Conservation (phyloP, 2,329 filamentous ascomycete genomes). For the Trichoderma sp. region DNA sequence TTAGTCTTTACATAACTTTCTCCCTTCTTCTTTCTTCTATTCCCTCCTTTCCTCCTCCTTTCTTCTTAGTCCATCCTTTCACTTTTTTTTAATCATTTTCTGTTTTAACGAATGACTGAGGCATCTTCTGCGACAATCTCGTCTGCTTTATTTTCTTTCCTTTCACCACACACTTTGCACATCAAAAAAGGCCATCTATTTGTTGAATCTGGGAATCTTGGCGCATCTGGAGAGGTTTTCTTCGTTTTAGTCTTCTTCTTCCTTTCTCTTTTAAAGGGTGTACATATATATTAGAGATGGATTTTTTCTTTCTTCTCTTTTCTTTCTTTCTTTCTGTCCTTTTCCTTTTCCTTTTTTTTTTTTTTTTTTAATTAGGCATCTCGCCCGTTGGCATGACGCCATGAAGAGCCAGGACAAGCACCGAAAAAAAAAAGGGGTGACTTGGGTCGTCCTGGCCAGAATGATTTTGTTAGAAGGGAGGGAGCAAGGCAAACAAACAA, state of each 20-base stretch:
- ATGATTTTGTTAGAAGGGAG: neutral
- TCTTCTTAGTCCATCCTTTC: neutral
- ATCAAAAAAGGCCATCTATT: neutral
- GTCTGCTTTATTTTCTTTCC: neutral
- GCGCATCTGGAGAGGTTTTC: neutral
- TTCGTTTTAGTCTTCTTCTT: neutral
- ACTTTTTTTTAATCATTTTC: neutral
- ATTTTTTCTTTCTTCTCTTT: no score
- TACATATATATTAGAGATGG: conserved; percentile 3
- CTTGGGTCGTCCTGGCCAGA: neutral
- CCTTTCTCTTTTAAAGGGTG: neutral
- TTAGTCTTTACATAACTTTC: conserved; percentile 20
- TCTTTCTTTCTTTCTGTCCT: no score
- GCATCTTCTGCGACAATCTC: neutral
- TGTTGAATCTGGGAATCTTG: neutral
- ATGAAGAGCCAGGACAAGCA: neutral
- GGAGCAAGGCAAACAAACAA: neutral
- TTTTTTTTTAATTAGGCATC: neutral
- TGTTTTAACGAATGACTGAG: neutral
- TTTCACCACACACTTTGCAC: neutral
- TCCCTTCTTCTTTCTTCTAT: neutral
- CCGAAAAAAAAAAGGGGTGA: neutral
- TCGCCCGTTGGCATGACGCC: neutral
- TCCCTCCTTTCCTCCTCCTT: neutral
- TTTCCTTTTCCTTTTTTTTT: neutral